Evolutionary conservation across 192 early-diverging fungal species (phyloP).

Genomic region (Backusella morwellensis): DNA sequence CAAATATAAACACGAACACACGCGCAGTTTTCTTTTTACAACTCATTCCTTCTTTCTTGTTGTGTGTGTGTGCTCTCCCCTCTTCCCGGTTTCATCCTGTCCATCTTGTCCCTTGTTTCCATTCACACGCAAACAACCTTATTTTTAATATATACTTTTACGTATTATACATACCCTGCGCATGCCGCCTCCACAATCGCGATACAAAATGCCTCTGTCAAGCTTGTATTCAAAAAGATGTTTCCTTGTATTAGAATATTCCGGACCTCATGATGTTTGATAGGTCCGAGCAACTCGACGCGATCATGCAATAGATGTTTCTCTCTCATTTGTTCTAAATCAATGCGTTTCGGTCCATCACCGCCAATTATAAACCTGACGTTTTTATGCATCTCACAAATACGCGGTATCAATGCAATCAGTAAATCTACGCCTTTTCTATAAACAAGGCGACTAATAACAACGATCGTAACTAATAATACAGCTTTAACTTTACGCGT

Average conservation of each 20-base stretch:
- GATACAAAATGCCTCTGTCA: slow-evolving; percentile 99
- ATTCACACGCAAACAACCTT: not conserved
- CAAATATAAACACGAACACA: not conserved
- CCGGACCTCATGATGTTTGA: slow-evolving; percentile 80
- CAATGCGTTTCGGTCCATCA: slow-evolving; percentile 94
- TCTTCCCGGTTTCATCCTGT: not conserved
- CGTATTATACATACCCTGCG: slow-evolving; percentile 62
- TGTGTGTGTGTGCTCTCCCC: not conserved
- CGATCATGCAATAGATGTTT: slow-evolving; percentile 89
- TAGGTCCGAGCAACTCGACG: slow-evolving; percentile 83
- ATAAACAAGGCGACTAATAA: slow-evolving; percentile 90
- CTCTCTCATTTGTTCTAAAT: slow-evolving; percentile 97
- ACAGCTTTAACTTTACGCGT: not conserved
- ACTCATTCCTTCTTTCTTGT: not conserved
- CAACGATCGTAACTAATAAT: slow-evolving; percentile 84
- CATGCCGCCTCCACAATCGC: slow-evolving; percentile 98
- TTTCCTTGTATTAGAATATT: slow-evolving; percentile 89
- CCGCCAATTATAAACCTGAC: slow-evolving; percentile 96
- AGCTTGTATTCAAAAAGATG: slow-evolving; percentile 95
- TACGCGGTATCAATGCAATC: slow-evolving; percentile 85
- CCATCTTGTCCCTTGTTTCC: not conserved
- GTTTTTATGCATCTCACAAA: slow-evolving; percentile 75
- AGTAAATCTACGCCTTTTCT: slow-evolving; percentile 94
- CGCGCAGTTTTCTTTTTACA: not conserved
- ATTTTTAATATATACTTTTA: slow-evolving; percentile 4